These are phyloP conservation scores for Colletotrichum salicis DNA, from an alignment of 2,329 filamentous ascomycete species.

Conservation along the genomic window DNA sequence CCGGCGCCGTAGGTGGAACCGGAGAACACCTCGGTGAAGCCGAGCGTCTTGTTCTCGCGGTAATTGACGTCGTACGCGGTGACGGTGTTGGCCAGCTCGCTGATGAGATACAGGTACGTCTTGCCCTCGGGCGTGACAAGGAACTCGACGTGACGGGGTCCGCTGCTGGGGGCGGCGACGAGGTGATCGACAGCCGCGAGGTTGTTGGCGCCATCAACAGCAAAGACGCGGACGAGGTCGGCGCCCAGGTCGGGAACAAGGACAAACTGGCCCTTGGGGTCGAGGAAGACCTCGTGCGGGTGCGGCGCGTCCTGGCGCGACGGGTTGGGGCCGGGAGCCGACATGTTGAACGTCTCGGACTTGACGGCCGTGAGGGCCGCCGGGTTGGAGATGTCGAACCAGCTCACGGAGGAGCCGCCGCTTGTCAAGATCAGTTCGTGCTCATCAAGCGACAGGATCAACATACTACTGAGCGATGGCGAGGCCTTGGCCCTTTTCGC, in stretches of 20 bases:
- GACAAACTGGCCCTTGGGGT: constrained; percentile 72
- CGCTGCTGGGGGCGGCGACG: constrained; percentile 61
- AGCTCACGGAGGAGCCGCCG: constrained; percentile 53
- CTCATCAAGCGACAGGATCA: not conserved
- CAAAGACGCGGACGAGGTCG: constrained; percentile 69
- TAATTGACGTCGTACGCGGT: constrained; percentile 68
- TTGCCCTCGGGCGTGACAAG: constrained; percentile 50
- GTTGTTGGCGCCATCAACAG: constrained; percentile 57
- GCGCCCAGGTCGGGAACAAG: constrained; percentile 74
- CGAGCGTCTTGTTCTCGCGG: constrained; percentile 50
- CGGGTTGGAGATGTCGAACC: constrained; percentile 56
- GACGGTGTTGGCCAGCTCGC: constrained; percentile 69
- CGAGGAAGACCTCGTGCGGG: constrained; percentile 72
- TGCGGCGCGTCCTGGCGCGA: constrained; percentile 67
- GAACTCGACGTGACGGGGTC: constrained; percentile 75
- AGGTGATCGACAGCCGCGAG: constrained; percentile 54
- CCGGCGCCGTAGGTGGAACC: constrained; percentile 60
- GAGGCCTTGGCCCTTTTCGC: constrained; percentile 50
- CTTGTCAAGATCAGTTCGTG: constrained; percentile 40
- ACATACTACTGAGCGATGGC: constrained; percentile 60
- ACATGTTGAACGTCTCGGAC: constrained; percentile 52
- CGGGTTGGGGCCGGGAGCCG: constrained; percentile 49
- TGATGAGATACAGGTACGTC: constrained; percentile 69
- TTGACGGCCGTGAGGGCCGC: constrained; percentile 48
- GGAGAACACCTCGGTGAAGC: constrained; percentile 58